Conservation (phyloP, 257 asterid genomes). For the Nicotiana undulata region DNA sequence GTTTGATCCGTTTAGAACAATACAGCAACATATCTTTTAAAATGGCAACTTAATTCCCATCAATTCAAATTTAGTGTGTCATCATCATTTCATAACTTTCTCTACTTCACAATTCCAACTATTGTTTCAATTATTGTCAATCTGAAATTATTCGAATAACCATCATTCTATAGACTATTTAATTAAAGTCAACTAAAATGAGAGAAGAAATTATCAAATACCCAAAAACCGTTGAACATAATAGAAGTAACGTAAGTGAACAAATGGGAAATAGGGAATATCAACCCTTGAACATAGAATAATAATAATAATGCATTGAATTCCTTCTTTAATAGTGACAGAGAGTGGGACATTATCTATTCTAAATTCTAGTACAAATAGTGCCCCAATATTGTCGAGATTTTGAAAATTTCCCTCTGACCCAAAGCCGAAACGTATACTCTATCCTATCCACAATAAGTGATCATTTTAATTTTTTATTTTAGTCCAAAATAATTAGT, state of each 20-base stretch:
- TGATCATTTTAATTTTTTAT: too few species aligned
- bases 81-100: background rate
- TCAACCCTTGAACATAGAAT: background rate
- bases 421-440: background rate
- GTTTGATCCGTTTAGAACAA: background rate
- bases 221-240: background rate
- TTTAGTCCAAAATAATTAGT: too few species aligned
- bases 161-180: background rate
- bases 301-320: background rate
- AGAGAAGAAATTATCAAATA: background rate
- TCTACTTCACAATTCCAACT: background rate
- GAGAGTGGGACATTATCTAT: background rate
- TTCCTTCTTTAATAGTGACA: background rate
- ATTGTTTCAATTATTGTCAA: background rate
- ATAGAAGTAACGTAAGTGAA: background rate
- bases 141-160: background rate
- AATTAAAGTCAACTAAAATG: background rate
- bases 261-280: background rate
- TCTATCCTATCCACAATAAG: too few species aligned
- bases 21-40: background rate
- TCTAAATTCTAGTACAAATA: background rate
- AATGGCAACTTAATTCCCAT: background rate
- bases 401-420: background rate
- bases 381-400: background rate
- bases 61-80: background rate